These are phyloP conservation scores for Isoetes taiwanensis DNA, from an alignment of 75 land plant species.

Conservation along the genomic window DNA sequence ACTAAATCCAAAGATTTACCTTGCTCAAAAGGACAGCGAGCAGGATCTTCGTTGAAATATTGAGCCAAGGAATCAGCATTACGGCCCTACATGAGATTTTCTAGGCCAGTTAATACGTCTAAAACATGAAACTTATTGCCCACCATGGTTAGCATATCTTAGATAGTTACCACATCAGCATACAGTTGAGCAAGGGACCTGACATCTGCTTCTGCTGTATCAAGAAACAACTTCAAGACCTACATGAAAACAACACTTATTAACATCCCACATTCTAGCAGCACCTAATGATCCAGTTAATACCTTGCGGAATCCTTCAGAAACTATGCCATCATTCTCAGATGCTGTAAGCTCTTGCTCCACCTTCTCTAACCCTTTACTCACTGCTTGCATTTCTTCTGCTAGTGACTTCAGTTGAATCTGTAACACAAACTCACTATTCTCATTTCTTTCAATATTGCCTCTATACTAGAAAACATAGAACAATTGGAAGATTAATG, in stretches of 20 bases:
- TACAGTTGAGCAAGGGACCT: constrained; percentile 59
- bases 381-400: constrained; percentile 99
- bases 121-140: background rate
- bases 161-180: constrained; percentile 59
- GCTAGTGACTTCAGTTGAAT: constrained; percentile 84
- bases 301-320: constrained; percentile 78
- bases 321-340: constrained; percentile 78
- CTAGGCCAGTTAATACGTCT: background rate
- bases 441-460: background rate
- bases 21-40: constrained; percentile 95
- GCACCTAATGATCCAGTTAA: background rate
- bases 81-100: constrained; percentile 48
- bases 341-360: constrained; percentile 86
- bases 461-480: background rate
- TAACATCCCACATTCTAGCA: background rate
- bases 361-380: constrained; percentile 95
- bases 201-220: constrained; percentile 66
- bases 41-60: constrained; percentile 97
- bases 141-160: background rate
- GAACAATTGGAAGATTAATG: background rate
- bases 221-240: constrained; percentile 56
- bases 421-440: constrained; percentile 16
- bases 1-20: constrained; percentile 26
- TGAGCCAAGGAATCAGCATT: constrained; percentile 89
- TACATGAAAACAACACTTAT: constrained; percentile 9